A percentile compares a stretch with the other conserved stretches of the same genome.
These are phyloP conservation scores for Pichia phayaonensis DNA, from an alignment of 805 yeast genomes.

Conservation along the genomic window DNA sequence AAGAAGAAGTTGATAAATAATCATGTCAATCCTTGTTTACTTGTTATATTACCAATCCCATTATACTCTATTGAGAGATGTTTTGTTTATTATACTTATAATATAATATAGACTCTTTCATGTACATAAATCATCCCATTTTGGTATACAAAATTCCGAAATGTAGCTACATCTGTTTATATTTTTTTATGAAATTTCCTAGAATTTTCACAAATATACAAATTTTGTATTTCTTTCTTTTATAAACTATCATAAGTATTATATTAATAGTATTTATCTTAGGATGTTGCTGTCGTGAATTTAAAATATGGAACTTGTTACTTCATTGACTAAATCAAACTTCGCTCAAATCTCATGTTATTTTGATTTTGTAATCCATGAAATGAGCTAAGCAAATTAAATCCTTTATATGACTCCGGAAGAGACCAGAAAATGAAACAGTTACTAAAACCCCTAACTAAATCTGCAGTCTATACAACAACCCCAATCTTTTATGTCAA, in stretches of 20 bases:
- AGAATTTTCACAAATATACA: neutral
- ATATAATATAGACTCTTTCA: neutral
- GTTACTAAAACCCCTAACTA: constrained; percentile 6
- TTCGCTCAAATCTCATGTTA: neutral
- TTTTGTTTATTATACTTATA: neutral
- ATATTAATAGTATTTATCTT: too few species aligned
- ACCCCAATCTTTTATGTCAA: constrained; percentile 96
- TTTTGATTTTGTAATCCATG: neutral
- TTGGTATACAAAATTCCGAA: neutral
- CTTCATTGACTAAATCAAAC: neutral
- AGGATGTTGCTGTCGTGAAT: too few species aligned
- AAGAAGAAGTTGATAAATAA: constrained; percentile 51
- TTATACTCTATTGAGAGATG: too few species aligned
- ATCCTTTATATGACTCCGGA: neutral
- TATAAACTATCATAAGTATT: neutral
- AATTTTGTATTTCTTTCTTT: neutral
- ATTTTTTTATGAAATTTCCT: neutral
- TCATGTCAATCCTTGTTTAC: neutral
- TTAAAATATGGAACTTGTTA: neutral
- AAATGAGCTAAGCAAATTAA: neutral
- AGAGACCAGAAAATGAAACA: neutral
- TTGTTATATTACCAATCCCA: neutral
- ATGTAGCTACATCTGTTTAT: neutral
- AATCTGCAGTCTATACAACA: constrained; percentile 43
- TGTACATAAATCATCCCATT: neutral